These are phyloP conservation scores for Xerocomellus amylosporus DNA, from an alignment of 768 basidiomycete genomes.

Conservation along the genomic window DNA sequence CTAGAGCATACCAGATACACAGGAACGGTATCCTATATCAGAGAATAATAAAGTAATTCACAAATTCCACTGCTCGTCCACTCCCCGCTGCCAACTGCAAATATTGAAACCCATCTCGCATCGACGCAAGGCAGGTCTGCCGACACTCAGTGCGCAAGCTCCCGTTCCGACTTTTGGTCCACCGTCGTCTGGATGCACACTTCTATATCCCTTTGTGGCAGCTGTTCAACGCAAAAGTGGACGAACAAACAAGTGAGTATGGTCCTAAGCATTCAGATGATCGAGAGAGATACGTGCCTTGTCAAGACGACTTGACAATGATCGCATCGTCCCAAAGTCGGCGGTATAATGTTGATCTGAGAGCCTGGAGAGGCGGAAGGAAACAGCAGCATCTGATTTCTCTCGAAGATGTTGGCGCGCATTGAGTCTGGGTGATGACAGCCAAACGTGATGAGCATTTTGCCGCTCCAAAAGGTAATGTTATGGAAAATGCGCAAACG, in stretches of 20 bases:
- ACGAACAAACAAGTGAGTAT: neutral
- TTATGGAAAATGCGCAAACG: neutral
- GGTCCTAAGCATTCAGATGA: neutral
- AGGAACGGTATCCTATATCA: neutral
- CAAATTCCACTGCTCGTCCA: neutral
- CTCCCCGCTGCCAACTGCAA: neutral
- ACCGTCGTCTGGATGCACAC: slow-evolving; percentile 14
- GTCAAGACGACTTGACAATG: neutral
- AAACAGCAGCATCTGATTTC: slow-evolving; percentile 33
- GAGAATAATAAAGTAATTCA: neutral
- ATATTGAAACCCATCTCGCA: neutral
- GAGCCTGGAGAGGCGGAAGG: slow-evolving; percentile 43
- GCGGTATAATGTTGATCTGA: slow-evolving; percentile 5
- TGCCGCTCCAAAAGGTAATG: neutral
- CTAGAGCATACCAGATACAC: neutral
- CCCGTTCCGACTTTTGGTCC: slow-evolving; percentile 5
- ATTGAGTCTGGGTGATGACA: slow-evolving; percentile 38
- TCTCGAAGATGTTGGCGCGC: slow-evolving; percentile 38
- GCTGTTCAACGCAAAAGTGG: neutral
- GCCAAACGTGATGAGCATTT: neutral
- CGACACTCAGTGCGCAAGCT: neutral
- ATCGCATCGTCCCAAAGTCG: neutral
- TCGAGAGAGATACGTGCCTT: slow-evolving; percentile 2
- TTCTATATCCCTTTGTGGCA: neutral
- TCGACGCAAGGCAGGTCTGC: neutral